Conservation (phyloP, 306 rosid species). For the Senna siamea region DNA sequence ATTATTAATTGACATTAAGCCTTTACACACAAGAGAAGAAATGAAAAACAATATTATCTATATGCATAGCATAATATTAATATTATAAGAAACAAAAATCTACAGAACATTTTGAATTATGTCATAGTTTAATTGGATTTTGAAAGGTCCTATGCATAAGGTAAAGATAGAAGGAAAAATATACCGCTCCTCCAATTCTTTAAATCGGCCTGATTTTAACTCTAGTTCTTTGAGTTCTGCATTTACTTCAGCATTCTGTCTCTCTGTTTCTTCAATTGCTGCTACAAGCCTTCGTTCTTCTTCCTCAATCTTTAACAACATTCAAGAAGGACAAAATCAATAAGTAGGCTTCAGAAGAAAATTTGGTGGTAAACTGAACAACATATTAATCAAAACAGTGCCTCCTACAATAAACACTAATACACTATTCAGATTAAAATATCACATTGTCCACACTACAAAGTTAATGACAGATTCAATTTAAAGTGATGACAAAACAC, state of each 20-base stretch:
- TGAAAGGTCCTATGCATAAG: constrained; percentile 15
- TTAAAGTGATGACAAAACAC: constrained; percentile 1
- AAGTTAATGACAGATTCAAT: background rate
- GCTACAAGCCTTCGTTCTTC: constrained; percentile 92
- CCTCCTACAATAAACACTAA: constrained; percentile 13
- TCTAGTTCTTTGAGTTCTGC: constrained; percentile 84
- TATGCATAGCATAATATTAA: background rate
- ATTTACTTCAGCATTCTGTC: constrained; percentile 78
- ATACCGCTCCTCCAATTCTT: constrained; percentile 93
- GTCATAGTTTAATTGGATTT: constrained; percentile 29
- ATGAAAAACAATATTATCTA: background rate
- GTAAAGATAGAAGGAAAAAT: constrained; percentile 37
- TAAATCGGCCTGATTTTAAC: constrained; percentile 73
- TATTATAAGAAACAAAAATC: background rate
- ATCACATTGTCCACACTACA: constrained; percentile 25
- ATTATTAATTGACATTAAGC: constrained; percentile 36
- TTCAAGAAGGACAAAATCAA: constrained; percentile 38
- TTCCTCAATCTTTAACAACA: constrained; percentile 78
- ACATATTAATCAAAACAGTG: constrained; percentile 23
- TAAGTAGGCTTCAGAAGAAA: constrained; percentile 36
- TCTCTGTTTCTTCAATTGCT: constrained; percentile 80
- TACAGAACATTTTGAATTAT: constrained; percentile 2
- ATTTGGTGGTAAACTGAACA: constrained; percentile 34
- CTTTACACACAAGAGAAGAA: constrained; percentile 24
- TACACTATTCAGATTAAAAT: constrained; percentile 11